Evolutionary conservation across 2,329 filamentous ascomycete genomes (phyloP).

Genomic region (Metarhizium album): DNA sequence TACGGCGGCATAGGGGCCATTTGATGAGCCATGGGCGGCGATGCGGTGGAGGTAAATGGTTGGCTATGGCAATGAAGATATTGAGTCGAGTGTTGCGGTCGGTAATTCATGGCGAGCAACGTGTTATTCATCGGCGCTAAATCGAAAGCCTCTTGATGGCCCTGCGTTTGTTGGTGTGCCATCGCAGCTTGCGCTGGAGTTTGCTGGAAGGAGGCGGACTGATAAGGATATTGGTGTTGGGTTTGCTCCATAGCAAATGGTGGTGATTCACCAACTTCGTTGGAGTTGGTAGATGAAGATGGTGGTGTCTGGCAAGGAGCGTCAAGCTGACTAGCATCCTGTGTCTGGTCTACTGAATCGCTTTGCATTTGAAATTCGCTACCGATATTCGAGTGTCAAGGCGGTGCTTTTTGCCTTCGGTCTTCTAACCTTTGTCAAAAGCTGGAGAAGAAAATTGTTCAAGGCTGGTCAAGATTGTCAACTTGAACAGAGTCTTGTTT

Average conservation of each 20-base stretch:
- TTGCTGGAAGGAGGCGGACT: background rate
- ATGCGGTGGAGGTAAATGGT: constrained; percentile 23
- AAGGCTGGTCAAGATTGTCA: no score
- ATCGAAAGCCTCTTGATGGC: constrained; percentile 29
- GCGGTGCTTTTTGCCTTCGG: background rate
- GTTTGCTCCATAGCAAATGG: background rate
- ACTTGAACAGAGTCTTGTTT: no score
- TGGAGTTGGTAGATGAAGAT: background rate
- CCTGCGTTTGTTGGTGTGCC: constrained; percentile 17
- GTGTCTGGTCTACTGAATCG: background rate
- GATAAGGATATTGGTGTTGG: background rate
- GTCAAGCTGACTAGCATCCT: background rate
- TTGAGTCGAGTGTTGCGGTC: constrained; percentile 18
- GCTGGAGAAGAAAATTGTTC: no score
- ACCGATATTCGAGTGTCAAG: background rate
- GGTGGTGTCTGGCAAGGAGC: background rate
- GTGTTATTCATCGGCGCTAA: constrained; percentile 34
- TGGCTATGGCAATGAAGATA: constrained; percentile 23
- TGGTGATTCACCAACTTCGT: background rate
- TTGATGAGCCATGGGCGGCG: constrained; percentile 28
- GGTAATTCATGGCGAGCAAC: constrained; percentile 31
- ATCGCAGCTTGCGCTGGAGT: constrained; percentile 28
- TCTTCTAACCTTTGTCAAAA: no score
- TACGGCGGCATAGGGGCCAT: constrained; percentile 31
- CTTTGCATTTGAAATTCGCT: background rate